Percentiles rank a stretch among this genome's conserved stretches.
These are phyloP conservation scores for Pulveroboletus frians DNA, from an alignment of 768 basidiomycete species.

Conservation along the genomic window DNA sequence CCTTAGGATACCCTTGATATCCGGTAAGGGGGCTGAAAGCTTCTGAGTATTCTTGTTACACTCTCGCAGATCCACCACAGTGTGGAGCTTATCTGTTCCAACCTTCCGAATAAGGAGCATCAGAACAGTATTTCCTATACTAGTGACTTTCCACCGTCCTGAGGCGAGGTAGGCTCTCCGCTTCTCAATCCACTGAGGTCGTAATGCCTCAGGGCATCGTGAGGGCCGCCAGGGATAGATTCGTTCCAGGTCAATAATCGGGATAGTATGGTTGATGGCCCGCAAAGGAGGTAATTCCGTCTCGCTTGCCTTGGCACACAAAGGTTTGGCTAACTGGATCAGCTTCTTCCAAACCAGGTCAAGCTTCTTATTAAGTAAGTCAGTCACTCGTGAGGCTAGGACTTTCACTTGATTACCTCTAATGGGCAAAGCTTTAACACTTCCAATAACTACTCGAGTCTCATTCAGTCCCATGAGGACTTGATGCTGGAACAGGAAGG, in stretches of 20 bases:
- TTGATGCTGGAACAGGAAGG: too few relatives aligned
- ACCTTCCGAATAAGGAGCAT: too few relatives aligned
- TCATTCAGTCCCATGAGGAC: too few relatives aligned
- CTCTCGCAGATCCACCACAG: too few relatives aligned
- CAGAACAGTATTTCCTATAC: too few relatives aligned
- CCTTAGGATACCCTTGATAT: too few relatives aligned
- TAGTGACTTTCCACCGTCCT: background rate
- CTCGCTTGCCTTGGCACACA: background rate
- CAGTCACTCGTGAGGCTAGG: background rate
- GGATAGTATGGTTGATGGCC: conserved; percentile 4
- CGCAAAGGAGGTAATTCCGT: background rate
- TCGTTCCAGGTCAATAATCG: background rate
- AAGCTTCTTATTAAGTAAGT: background rate
- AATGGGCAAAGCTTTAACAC: too few relatives aligned
- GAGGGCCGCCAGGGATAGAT: background rate
- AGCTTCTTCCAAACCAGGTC: too few relatives aligned
- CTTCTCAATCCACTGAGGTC: conserved; percentile 1
- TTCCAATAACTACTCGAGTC: too few relatives aligned
- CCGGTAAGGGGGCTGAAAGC: too few relatives aligned
- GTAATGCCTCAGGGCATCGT: background rate
- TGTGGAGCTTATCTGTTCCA: too few relatives aligned
- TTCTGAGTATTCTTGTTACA: too few relatives aligned
- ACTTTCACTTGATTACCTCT: background rate
- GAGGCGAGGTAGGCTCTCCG: background rate
- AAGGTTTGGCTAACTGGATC: background rate